These are phyloP conservation scores for Withania somnifera DNA, from an alignment of 305 asterid genomes.

Conservation along the genomic window DNA sequence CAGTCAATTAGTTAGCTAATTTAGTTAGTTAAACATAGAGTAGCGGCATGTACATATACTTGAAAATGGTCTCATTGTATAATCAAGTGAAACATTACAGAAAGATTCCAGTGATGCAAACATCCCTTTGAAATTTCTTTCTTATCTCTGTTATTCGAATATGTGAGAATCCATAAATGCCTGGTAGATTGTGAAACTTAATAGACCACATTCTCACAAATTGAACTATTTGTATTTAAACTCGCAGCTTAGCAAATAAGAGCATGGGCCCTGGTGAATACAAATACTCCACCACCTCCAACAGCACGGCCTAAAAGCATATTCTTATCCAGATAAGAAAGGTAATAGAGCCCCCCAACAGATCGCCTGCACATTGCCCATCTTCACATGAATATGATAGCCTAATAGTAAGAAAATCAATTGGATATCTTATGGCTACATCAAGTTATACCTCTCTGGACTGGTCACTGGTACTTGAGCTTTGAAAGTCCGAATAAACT, in stretches of 20 bases:
- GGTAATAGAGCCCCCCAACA: conserved; percentile 79
- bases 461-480: conserved; percentile 57
- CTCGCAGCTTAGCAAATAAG: conserved; percentile 10
- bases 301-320: conserved; percentile 86
- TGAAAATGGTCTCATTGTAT: background rate
- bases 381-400: background rate
- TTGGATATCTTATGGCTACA: background rate
- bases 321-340: conserved; percentile 63
- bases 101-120: background rate
- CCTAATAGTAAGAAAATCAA: background rate
- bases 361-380: conserved; percentile 35
- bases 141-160: background rate
- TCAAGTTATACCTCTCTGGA: conserved; percentile 33
- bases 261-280: conserved; percentile 64
- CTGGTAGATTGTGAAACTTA: background rate
- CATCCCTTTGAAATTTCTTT: background rate
- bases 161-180: background rate
- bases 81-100: background rate
- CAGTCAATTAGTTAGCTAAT: background rate
- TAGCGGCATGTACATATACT: background rate
- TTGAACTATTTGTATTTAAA: background rate
- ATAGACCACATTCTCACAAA: background rate
- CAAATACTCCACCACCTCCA: conserved; percentile 81
- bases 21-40: background rate
- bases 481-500: conserved; percentile 60